Evolutionary conservation across 768 basidiomycete species (phyloP).

Genomic region (Boletus huronensis): DNA sequence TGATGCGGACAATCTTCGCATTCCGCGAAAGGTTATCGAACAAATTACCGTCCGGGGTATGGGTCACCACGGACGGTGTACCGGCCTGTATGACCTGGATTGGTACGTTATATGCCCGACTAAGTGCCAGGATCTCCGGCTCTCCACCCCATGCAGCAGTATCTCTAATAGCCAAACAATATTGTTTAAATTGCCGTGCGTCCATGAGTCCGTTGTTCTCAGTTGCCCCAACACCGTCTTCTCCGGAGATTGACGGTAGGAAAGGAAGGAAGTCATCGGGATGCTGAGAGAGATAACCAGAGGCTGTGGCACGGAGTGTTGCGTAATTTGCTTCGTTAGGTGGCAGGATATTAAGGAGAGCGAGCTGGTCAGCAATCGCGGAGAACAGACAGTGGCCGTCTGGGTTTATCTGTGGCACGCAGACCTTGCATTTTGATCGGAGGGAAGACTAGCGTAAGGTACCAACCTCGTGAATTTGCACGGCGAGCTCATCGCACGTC

Average conservation of each 20-base stretch:
- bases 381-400: conserved; percentile 97
- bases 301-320: conserved; percentile 63
- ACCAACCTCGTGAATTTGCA: conserved; percentile 64
- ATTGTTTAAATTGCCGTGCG: conserved; percentile 57
- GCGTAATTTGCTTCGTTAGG: conserved; percentile 55
- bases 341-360: conserved; percentile 64
- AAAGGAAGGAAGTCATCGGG: conserved; percentile 92
- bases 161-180: conserved; percentile 74
- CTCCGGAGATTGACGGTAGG: conserved; percentile 69
- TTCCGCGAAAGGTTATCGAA: conserved; percentile 26
- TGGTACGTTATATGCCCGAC: conserved; percentile 73
- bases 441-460: neutral
- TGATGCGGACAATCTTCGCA: conserved; percentile 60
- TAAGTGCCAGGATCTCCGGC: conserved; percentile 91
- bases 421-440: conserved; percentile 2
- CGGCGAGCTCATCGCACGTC: conserved; percentile 61
- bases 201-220: conserved; percentile 69
- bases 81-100: conserved; percentile 90
- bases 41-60: conserved; percentile 51
- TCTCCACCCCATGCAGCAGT: conserved; percentile 97
- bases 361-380: conserved; percentile 89
- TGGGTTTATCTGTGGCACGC: conserved; percentile 70
- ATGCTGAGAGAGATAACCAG: conserved; percentile 78
- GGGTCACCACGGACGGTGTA: conserved; percentile 78
- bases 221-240: conserved; percentile 61